A percentile compares a stretch with the other conserved stretches of the same genome.
Conservation (phyloP, 164 flowering plant species). For the Vitis rotundifolia region DNA sequence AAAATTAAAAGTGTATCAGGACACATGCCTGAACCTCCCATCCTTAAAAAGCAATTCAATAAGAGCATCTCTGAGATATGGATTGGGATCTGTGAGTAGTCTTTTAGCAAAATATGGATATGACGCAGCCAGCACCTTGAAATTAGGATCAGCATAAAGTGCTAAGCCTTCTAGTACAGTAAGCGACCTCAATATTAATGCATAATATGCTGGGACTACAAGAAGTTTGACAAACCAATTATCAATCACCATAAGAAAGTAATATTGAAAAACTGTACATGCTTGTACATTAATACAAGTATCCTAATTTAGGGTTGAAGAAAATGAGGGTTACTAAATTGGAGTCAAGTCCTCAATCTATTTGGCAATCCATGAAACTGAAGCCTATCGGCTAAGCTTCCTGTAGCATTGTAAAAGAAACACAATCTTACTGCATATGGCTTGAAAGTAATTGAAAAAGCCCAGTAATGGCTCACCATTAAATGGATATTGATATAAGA, state of each 20-base stretch:
- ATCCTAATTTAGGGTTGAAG: not conserved
- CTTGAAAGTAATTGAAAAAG: not conserved
- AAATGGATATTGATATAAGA: constrained; percentile 87
- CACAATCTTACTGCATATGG: not conserved
- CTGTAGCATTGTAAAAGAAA: not conserved
- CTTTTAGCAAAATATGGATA: constrained; percentile 99
- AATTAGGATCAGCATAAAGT: constrained; percentile 94
- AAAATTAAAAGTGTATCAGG: not conserved
- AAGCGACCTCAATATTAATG: constrained; percentile 93
- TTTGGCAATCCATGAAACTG: not conserved
- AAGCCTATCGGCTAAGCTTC: not conserved
- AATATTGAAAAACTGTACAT: not conserved
- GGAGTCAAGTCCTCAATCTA: not conserved
- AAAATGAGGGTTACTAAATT: not conserved
- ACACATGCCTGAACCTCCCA: constrained; percentile 83
- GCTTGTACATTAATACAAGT: not conserved
- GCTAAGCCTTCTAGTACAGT: constrained; percentile 98
- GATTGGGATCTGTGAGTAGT: constrained; percentile 97
- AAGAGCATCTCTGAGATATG: constrained; percentile 97
- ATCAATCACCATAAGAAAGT: constrained; percentile 7
- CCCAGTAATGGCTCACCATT: constrained; percentile 60
- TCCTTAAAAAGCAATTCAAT: constrained; percentile 96
- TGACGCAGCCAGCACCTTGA: constrained; percentile 96
- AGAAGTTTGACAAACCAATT: constrained; percentile 20
- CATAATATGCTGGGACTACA: constrained; percentile 98